A percentile compares a stretch with the other conserved stretches of the same genome.
Evolutionary conservation across 768 basidiomycete species (phyloP).

Genomic region (Austroboletus eburneus): DNA sequence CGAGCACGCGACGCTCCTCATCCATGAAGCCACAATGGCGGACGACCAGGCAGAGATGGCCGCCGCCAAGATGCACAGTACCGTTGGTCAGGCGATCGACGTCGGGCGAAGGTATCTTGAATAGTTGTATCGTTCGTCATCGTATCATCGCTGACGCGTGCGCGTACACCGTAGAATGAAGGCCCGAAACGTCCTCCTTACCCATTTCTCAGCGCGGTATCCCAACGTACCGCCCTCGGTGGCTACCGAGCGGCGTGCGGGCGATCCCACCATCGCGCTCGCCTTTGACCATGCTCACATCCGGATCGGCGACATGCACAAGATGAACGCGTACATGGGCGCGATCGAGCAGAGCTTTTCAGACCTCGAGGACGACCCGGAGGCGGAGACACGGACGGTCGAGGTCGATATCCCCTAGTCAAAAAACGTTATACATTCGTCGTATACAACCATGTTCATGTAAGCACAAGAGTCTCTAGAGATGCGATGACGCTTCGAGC

Average conservation of each 20-base stretch:
- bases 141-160: neutral
- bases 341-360: slow-evolving; percentile 61
- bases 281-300: slow-evolving; percentile 81
- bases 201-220: slow-evolving; percentile 93
- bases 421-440: no score
- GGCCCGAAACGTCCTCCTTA: slow-evolving; percentile 81
- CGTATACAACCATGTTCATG: no score
- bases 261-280: slow-evolving; percentile 54
- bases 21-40: slow-evolving; percentile 93
- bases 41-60: slow-evolving; percentile 80
- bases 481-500: slow-evolving; percentile 51
- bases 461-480: slow-evolving; percentile 35
- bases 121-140: neutral
- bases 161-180: slow-evolving; percentile 58
- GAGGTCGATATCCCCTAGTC: slow-evolving; percentile 20
- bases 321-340: slow-evolving; percentile 69
- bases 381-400: slow-evolving; percentile 7
- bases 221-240: slow-evolving; percentile 70
- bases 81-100: slow-evolving; percentile 82
- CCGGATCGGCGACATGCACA: slow-evolving; percentile 79
- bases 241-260: slow-evolving; percentile 13
- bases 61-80: slow-evolving; percentile 76
- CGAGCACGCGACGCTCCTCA: slow-evolving; percentile 67
- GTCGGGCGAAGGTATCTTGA: slow-evolving; percentile 60
- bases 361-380: slow-evolving; percentile 48